Base-by-base conservation (phyloP, 352 stramenopile species). In the Vaucheria bursata region DNA sequence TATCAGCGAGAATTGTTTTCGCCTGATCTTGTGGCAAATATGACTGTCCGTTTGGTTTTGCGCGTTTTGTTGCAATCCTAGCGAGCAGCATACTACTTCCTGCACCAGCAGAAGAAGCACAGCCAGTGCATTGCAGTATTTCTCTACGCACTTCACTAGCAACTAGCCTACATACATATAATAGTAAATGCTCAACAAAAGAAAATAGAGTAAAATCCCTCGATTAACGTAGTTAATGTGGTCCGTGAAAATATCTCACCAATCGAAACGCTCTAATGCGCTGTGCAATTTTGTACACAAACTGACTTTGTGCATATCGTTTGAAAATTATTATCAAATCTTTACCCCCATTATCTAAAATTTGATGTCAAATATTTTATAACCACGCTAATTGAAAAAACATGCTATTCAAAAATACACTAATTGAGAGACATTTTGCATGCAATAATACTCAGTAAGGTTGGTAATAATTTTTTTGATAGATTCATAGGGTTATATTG, bases 31-130 rank as follows among this genome's bases (percentile, higher is more conserved):
- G 70, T 52, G 25, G 75, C 77, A 2, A 74, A 38, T 74, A 93
- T 53, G 87, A 92, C 7, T 93, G 84, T 0, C 90, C 89, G 64
- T 96, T 79, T 0, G 92, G 91, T 79, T 97, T 97, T 5, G 90
- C 92, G 66, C 91, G 85, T 36, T 90, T 91, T 0, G 92, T 96
- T 1, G 89, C 89, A 37, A 97, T 70, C 66, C 75, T 78, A 0
- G 92, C 91, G 0, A 97, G 75, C 45, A 96, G 85, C 0, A 94
- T 88, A 79, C 94, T 96, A 71, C 88, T 91, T 0, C 90, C 91
- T 0, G 95, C 83, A 0, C 92, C 92, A 0, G 94, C 91, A 66
- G 90, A 95, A 0, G 90, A 90, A 37, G 87, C 77, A 76, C 92
- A 97, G 0, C 85, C 75, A 0, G 90, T 95, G 0, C 82, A 50